Percentiles rank a stretch among this genome's conserved stretches.
Evolutionary conservation across 495 filamentous ascomycete species (phyloP).

Genomic region (Penicillium herquei): DNA sequence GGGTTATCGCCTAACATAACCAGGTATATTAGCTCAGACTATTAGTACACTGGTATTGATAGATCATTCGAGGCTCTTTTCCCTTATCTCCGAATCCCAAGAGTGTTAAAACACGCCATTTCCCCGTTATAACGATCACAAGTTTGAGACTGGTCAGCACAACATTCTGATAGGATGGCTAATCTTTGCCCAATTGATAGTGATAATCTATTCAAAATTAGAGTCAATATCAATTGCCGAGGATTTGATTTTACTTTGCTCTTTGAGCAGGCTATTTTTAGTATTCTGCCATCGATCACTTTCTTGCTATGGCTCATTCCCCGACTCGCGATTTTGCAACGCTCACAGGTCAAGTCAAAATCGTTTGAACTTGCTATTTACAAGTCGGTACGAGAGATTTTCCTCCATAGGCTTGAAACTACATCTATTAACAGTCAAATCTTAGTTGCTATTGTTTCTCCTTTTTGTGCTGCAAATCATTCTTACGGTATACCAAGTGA

Average conservation of each 20-base stretch:
- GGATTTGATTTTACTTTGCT: constrained; percentile 24
- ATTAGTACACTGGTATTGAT: too few relatives aligned
- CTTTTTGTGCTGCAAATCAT: constrained; percentile 27
- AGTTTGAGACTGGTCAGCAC: background rate
- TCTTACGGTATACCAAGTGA: constrained; percentile 16
- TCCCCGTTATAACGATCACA: background rate
- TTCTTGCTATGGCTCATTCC: constrained; percentile 26
- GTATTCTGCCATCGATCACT: constrained; percentile 15
- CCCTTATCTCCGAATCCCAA: too few relatives aligned
- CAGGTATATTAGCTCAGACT: too few relatives aligned
- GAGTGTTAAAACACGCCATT: background rate
- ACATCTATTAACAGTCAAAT: background rate
- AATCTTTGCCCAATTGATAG: constrained; percentile 1
- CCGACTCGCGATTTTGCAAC: constrained; percentile 23
- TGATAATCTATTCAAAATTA: constrained; percentile 8
- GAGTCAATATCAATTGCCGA: constrained; percentile 7
- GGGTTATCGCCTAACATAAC: too few relatives aligned
- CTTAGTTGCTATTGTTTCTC: background rate
- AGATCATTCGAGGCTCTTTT: too few relatives aligned
- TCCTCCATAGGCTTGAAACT: background rate
- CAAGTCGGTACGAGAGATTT: constrained; percentile 26
- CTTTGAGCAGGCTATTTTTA: constrained; percentile 21
- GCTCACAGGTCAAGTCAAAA: constrained; percentile 23
- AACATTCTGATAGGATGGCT: background rate
- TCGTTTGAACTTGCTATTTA: constrained; percentile 25